These are phyloP conservation scores for Cyclotella kingstonii DNA, from an alignment of 108 stramenopile genomes.

Conservation along the genomic window DNA sequence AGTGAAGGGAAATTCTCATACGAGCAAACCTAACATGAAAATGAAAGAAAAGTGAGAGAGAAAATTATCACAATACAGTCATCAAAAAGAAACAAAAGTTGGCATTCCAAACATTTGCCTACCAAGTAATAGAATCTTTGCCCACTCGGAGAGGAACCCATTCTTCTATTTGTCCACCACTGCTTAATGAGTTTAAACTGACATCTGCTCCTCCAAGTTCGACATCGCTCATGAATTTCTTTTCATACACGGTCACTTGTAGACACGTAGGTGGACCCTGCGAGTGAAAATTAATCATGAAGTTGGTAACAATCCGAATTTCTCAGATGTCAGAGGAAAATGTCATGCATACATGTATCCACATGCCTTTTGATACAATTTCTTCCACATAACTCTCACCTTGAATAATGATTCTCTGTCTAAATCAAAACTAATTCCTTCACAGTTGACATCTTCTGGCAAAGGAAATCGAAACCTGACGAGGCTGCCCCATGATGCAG, in stretches of 20 bases:
- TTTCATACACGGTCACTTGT: conserved; percentile 84
- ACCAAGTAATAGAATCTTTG: conserved; percentile 81
- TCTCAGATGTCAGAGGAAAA: not conserved
- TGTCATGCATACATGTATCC: not conserved
- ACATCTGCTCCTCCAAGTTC: conserved; percentile 79
- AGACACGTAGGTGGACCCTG: conserved; percentile 78
- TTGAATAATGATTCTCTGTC: conserved; percentile 83
- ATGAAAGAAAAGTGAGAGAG: not conserved
- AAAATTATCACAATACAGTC: not conserved
- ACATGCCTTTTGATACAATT: not conserved
- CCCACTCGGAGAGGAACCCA: conserved; percentile 83
- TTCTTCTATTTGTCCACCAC: conserved; percentile 84
- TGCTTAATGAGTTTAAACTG: conserved; percentile 63
- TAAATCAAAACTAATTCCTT: conserved; percentile 65
- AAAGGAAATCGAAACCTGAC: conserved; percentile 84
- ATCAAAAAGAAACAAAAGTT: not conserved
- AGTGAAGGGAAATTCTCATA: conserved; percentile 75
- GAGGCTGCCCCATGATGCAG: conserved; percentile 87
- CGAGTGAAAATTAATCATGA: not conserved
- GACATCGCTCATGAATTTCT: conserved; percentile 84
- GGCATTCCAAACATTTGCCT: not conserved
- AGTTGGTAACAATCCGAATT: not conserved
- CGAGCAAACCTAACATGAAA: conserved; percentile 60
- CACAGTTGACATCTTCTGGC: conserved; percentile 72
- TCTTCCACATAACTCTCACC: too few relatives aligned